Base-by-base conservation (phyloP, 495 filamentous ascomycete genomes). In the Talaromyces nanjingensis region DNA sequence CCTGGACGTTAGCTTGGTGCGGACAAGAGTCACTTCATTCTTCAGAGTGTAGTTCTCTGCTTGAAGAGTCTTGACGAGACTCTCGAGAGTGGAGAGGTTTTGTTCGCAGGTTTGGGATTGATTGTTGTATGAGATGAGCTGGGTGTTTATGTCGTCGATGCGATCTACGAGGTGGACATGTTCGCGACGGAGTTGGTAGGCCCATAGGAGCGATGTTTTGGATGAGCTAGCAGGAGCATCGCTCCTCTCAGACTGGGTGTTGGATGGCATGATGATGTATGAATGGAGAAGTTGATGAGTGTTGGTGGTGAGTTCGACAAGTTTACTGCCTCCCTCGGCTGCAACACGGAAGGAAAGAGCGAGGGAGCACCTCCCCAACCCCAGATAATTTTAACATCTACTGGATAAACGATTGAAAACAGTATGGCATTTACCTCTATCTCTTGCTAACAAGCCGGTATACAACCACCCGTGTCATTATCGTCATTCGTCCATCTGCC, bases 391-490 rank as follows among this genome's bases (percentile, higher is more conserved):
- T n/a, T n/a, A n/a, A 45, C n/a, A 1, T 20, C n/a, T 49, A 49
- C 45, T n/a, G 24, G 59, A 47, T 11, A 16, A 49, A 53, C 24
- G 33, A 53, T 18, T 45, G 14, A 52, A 62, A 66, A 68, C 67
- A 72, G 66, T 65, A 69, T 72, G 70, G 67, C 64, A 72, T 74
- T 70, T 68, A 69, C 68, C 70, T 69, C 69, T 70, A 70, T 74
- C 72, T 74, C 72, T 71, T 62, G 63, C 65, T 71, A 61, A 63
- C 59, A 70, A 68, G 66, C 60, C 69, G 69, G 69, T 69, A 73
- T 68, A 73, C 64, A 69, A 71, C 72, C 72, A 72, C 67, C 67
- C 64, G 66, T 64, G 66, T 70, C 69, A 66, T 66, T 63, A 66
- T 64, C 61, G 45, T 62, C 67, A 67, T 67, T 63, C 59, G 66